These are phyloP conservation scores for Euphorbia celastroides DNA, from an alignment of 441 rosid genomes.

Conservation along the genomic window DNA sequence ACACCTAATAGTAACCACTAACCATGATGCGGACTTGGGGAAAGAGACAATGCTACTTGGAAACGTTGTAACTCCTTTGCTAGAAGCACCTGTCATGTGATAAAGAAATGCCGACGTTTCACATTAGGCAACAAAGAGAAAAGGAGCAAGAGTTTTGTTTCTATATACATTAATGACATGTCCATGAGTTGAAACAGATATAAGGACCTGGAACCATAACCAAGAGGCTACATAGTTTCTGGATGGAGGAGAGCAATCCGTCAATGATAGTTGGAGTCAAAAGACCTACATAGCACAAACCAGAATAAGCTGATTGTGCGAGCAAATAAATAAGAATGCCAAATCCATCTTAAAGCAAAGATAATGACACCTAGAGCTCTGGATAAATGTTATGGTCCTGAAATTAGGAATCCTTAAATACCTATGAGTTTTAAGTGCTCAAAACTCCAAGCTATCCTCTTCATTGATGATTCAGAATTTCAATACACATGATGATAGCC, in stretches of 20 bases:
- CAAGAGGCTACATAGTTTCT: conserved; percentile 69
- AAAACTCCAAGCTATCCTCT: too few species aligned
- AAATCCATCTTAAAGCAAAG: not conserved
- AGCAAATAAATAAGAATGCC: conserved; percentile 10
- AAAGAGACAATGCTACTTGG: conserved; percentile 50
- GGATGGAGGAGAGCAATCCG: conserved; percentile 46
- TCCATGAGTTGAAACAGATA: not conserved
- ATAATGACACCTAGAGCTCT: not conserved
- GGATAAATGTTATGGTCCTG: too few species aligned
- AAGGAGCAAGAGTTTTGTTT: not conserved
- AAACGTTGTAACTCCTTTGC: conserved; percentile 37
- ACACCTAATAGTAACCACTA: conserved; percentile 18
- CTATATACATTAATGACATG: conserved; percentile 1
- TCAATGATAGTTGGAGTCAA: conserved; percentile 40
- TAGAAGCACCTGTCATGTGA: conserved; percentile 44
- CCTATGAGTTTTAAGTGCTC: too few species aligned
- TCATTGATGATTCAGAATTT: too few species aligned
- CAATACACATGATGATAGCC: too few species aligned
- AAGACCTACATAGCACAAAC: conserved; percentile 34
- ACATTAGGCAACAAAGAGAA: not conserved
- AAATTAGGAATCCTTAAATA: too few species aligned
- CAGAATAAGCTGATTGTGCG: conserved; percentile 10
- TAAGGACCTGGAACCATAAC: conserved; percentile 72
- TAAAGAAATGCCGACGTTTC: conserved; percentile 4
- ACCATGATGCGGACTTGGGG: conserved; percentile 55